Evolutionary conservation across 257 asterid species (phyloP), one percentile per base, ranked within the genome.

Genomic region (Rubia yunnanensis): DNA sequence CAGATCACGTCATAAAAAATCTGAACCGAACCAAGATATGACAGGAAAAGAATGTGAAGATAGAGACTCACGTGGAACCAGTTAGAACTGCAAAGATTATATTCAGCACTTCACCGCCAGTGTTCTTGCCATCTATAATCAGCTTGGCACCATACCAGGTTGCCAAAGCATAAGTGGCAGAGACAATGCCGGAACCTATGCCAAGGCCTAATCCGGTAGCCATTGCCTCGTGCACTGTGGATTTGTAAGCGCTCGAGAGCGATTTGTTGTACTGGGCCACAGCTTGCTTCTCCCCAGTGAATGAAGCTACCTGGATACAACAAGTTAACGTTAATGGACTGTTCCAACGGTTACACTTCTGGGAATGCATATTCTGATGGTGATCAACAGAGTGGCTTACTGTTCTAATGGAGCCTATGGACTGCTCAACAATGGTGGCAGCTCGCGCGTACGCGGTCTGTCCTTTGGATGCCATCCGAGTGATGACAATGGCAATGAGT

Each of bases 321-420:
- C 39, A 35, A 35, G 4, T 35, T 4, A 35, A 35, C n/a, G n/a
- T n/a, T n/a, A n/a, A n/a, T n/a, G n/a, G n/a, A n/a, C n/a, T n/a
- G n/a, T n/a, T n/a, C n/a, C n/a, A n/a, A n/a, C n/a, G n/a, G n/a
- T n/a, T n/a, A n/a, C n/a, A n/a, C n/a, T n/a, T n/a, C n/a, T n/a
- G n/a, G n/a, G n/a, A n/a, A n/a, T n/a, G n/a, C n/a, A n/a, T n/a
- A n/a, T n/a, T n/a, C n/a, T n/a, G n/a, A n/a, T n/a, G n/a, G n/a
- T n/a, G n/a, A n/a, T n/a, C n/a, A n/a, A n/a, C n/a, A n/a, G n/a
- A 22, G 61, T 62, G 28, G 5, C 82, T 24, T 58, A 90, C 97
- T 27, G 92, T 88, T 78, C 92, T 78, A 24, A 91, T 91, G 65
- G 97, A 78, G 64, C 95, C 96, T n/a, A n/a, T n/a, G n/a, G n/a